These are phyloP conservation scores for Pontederia crassipes DNA, from an alignment of 176 grass and related monocot genomes.

Conservation along the genomic window DNA sequence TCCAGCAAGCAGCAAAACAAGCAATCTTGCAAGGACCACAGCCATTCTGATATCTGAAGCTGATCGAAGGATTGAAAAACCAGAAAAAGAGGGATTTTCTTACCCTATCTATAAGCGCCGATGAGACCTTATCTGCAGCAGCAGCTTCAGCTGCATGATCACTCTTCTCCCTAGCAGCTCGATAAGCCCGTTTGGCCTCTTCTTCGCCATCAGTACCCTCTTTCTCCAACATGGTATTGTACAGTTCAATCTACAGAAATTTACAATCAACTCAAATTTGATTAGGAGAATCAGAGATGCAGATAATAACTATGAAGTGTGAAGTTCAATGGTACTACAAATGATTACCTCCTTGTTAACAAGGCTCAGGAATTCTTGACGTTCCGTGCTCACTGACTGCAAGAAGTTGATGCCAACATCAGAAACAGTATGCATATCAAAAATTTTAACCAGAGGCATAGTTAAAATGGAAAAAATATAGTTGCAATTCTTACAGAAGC, in stretches of 20 bases:
- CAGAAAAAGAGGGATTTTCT: conserved; percentile 7
- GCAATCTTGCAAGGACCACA: too few species aligned
- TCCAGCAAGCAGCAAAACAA: too few species aligned
- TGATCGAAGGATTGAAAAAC: background rate
- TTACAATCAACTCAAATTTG: background rate
- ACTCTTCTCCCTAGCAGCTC: conserved; percentile 61
- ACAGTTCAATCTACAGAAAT: conserved; percentile 74
- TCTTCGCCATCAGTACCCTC: conserved; percentile 89
- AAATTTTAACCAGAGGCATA: conserved; percentile 17
- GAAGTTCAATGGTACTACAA: conserved; percentile 1
- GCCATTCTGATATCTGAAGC: too few species aligned
- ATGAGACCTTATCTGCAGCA: conserved; percentile 60
- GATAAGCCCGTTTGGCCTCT: conserved; percentile 80
- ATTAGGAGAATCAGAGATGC: background rate
- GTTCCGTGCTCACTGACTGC: conserved; percentile 83
- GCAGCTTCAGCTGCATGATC: conserved; percentile 60
- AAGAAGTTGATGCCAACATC: conserved; percentile 23
- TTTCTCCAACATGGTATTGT: conserved; percentile 74
- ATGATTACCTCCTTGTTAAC: conserved; percentile 84
- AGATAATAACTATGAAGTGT: background rate
- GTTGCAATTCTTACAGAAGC: conserved; percentile 63
- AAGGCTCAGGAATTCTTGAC: conserved; percentile 83
- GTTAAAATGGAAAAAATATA: conserved; percentile 8
- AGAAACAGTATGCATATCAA: background rate
- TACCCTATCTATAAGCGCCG: conserved; percentile 91